Evolutionary conservation across 495 filamentous ascomycete species (phyloP).

Genomic region (Daldinia childiae): DNA sequence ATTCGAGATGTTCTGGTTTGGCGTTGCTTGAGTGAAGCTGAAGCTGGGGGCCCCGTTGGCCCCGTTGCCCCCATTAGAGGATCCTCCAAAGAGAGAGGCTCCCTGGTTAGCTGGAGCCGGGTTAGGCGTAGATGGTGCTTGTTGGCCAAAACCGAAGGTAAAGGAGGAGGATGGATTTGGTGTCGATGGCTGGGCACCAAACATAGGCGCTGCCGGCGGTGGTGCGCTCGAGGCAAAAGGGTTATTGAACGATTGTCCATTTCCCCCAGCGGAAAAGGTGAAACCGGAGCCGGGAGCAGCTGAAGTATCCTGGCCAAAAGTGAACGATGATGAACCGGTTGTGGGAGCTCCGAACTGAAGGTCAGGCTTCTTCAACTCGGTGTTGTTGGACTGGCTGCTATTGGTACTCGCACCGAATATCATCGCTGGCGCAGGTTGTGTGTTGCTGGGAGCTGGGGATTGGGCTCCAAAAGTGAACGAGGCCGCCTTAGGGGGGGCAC

Average conservation of each 20-base stretch:
- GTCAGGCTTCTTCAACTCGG: constrained; percentile 32
- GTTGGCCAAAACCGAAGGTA: constrained; percentile 46
- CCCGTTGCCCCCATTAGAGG: constrained; percentile 23
- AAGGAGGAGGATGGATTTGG: constrained; percentile 49
- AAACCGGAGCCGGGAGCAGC: constrained; percentile 45
- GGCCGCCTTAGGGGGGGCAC: constrained; percentile 25
- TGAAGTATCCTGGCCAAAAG: constrained; percentile 35
- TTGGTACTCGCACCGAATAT: constrained; percentile 31
- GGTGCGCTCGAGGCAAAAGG: constrained; percentile 48
- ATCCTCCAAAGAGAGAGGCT: constrained; percentile 30
- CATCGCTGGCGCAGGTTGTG: constrained; percentile 25
- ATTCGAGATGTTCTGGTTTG: constrained; percentile 26
- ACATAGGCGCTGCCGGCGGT: constrained; percentile 24
- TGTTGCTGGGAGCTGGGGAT: constrained; percentile 6
- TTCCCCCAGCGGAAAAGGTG: constrained; percentile 52
- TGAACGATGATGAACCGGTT: constrained; percentile 24
- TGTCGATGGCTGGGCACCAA: constrained; percentile 37
- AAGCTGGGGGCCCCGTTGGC: constrained; percentile 41
- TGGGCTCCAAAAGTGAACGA: constrained; percentile 42
- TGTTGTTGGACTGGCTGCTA: constrained; percentile 17
- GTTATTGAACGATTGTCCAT: constrained; percentile 50
- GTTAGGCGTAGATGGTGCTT: constrained; percentile 42
- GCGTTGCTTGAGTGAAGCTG: constrained; percentile 40
- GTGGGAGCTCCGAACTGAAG: constrained; percentile 39
- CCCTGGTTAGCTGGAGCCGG: constrained; percentile 37